These are phyloP conservation scores for Phialophora verrucosa DNA, from an alignment of 2,329 filamentous ascomycete species.

Conservation along the genomic window DNA sequence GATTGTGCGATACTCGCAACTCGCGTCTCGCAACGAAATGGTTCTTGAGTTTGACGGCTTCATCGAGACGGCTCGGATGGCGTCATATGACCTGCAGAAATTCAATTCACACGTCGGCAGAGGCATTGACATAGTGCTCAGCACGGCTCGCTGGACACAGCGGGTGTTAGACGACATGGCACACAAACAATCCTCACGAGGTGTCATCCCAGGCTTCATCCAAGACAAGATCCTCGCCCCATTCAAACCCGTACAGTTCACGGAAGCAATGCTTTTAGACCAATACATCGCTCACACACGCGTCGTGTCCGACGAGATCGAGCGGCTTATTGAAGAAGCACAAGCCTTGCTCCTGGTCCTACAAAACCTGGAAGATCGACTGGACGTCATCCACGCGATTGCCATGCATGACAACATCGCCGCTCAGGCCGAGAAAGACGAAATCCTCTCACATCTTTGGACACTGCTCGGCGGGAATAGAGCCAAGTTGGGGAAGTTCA, in stretches of 20 bases:
- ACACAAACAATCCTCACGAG: slow-evolving; percentile 47
- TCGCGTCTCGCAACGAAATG: slow-evolving; percentile 70
- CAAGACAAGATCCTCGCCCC: slow-evolving; percentile 60
- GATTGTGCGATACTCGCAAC: slow-evolving; percentile 71
- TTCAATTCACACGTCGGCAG: slow-evolving; percentile 79
- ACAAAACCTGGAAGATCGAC: slow-evolving; percentile 69
- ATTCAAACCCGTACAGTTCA: slow-evolving; percentile 66
- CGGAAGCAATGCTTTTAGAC: slow-evolving; percentile 68
- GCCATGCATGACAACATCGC: slow-evolving; percentile 67
- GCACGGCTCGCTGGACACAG: slow-evolving; percentile 76
- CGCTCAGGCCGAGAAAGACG: slow-evolving; percentile 64
- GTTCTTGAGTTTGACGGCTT: slow-evolving; percentile 78
- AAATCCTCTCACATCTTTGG: slow-evolving; percentile 74
- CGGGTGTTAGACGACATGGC: slow-evolving; percentile 69
- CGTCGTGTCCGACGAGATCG: slow-evolving; percentile 72
- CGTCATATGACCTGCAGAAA: slow-evolving; percentile 69
- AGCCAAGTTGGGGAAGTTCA: slow-evolving; percentile 64
- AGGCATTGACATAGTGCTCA: slow-evolving; percentile 75
- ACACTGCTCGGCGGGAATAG: slow-evolving; percentile 74
- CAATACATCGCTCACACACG: slow-evolving; percentile 76
- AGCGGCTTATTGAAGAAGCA: slow-evolving; percentile 70
- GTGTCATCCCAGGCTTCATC: slow-evolving; percentile 50
- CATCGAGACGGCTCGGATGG: slow-evolving; percentile 69
- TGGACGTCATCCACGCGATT: slow-evolving; percentile 72
- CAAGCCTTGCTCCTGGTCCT: slow-evolving; percentile 70